Base-by-base conservation (phyloP, 192 early-diverging fungal species). In the Backusella morwellensis region DNA sequence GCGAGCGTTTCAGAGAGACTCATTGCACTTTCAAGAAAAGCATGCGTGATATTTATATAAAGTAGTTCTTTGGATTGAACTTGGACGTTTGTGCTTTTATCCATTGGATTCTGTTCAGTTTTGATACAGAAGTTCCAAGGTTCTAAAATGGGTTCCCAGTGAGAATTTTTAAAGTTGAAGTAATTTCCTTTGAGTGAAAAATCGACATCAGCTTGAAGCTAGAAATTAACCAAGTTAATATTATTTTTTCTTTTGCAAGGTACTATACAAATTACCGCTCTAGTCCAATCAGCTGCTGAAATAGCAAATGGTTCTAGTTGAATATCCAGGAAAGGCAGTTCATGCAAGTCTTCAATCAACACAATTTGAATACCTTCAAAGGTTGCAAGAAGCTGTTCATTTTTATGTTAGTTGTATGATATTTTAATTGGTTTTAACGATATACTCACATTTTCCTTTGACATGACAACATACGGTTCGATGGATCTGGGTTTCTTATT, bases 141-240 rank as follows among this genome's bases (percentile, higher is more conserved):
- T 80, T 97, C 96, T 19, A 95, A 70, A 56, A 96, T 77, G 1
- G 96, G 94, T 83, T 97, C 96, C 96, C 96, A 97, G 79, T 96
- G 95, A 42, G 95, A 95, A 80, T 91, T 95, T 75, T 92, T 92
- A 41, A 93, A 80, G 81, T 97, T 97, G 70, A 93, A 97, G 80
- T 91, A 93, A 74, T 95, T 95, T 44, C 86, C 86, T 59, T 91
- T 85, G 50, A 94, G 59, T 32, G 83, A 80, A 5, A 95, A 77
- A 21, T 86, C 83, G 9, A 85, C 85, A 71, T 91, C 86, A 23
- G 92, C 80, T 7, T 81, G 81, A 71, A 95, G 75, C 70, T 78
- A 70, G 14, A 50, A 34, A 68, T 7, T 2, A 34, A 34, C 0
- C 12, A 29, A 68, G 17, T 68, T 29, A 74, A 41, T 32, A 68